Base-by-base conservation (phyloP, 2,329 filamentous ascomycete genomes). In the Colletotrichum viniferum region DNA sequence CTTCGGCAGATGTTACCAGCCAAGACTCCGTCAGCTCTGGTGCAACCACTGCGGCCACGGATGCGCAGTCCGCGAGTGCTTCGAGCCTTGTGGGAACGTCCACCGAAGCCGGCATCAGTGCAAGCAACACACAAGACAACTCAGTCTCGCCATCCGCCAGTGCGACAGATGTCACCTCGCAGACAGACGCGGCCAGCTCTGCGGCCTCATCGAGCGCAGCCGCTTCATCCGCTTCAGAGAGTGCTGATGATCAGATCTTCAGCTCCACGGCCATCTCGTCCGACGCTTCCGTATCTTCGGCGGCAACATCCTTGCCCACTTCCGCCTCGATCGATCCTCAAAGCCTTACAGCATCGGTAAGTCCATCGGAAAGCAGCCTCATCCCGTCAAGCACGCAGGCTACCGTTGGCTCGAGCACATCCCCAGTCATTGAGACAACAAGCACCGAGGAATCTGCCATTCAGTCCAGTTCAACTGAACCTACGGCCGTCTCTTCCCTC, bases 401-500 rank as follows among this genome's bases (percentile, higher is more conserved):
- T 0, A n/a, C 38, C 2, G 18, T 0, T 1, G 18, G 16, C 18
- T n/a, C 38, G 8, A 43, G 18, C 38, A n/a, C 38, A 10, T 43
- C 18, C 8, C 8, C 38, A 9, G 38, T 18, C 38, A n/a, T n/a
- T n/a, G 18, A 43, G 18, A 5, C 38, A 43, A 43, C 38, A 10
- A 43, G 38, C 43, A 13, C 43, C 18, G 1, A 48, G 18, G 10
- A 12, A 5, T 48, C 43, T 48, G 18, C 3, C 9, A 13, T 48
- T 21, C 43, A n/a, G 43, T 48, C 43, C 43, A 48, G 43, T 18
- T 48, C 43, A 48, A 10, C 43, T 21, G 43, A 21, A 1, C 18
- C 43, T 21, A 21, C 18, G 18, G 43, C 6, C 3, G 43, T n/a
- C 7, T 21, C n/a, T 48, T 48, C 43, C 3, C 18, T 48, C 7